phyloP scores from a whole-genome alignment of 345 rosid species.

The Syzygium aqueum region DNA sequence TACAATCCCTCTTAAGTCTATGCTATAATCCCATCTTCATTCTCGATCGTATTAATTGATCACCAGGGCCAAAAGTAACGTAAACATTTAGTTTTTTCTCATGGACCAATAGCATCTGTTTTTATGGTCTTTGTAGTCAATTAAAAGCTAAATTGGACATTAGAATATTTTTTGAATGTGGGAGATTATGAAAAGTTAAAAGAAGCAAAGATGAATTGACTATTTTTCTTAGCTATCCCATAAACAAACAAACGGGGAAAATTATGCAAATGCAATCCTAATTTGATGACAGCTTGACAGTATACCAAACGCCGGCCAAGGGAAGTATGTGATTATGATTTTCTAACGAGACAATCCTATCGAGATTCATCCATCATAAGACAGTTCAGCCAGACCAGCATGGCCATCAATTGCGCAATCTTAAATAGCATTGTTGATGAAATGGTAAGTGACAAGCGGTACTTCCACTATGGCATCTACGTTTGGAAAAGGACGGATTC shows the following conservation, averaged over 20 bases:
- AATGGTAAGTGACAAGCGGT: no score
- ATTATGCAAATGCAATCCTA: background rate
- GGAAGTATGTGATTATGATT: no score
- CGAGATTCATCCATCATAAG: no score
- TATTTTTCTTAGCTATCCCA: background rate
- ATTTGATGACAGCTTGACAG: no score
- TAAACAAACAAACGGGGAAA: background rate
- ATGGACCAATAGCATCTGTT: background rate
- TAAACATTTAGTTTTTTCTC: background rate
- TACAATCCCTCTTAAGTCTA: background rate
- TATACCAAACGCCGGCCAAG: no score
- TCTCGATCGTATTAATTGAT: background rate
- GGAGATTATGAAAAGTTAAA: background rate
- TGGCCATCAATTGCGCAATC: no score
- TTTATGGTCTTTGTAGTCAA: background rate
- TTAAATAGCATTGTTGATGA: no score
- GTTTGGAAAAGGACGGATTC: no score
- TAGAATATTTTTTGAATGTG: background rate
- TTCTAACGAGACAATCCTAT: no score
- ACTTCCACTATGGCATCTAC: no score
- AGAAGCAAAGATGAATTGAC: background rate
- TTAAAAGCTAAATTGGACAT: background rate
- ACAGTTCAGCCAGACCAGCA: no score
- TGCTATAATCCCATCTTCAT: background rate
- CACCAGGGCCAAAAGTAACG: background rate